Evolutionary conservation across 768 basidiomycete species (phyloP).

Genomic region (Lactarius trivialis): DNA sequence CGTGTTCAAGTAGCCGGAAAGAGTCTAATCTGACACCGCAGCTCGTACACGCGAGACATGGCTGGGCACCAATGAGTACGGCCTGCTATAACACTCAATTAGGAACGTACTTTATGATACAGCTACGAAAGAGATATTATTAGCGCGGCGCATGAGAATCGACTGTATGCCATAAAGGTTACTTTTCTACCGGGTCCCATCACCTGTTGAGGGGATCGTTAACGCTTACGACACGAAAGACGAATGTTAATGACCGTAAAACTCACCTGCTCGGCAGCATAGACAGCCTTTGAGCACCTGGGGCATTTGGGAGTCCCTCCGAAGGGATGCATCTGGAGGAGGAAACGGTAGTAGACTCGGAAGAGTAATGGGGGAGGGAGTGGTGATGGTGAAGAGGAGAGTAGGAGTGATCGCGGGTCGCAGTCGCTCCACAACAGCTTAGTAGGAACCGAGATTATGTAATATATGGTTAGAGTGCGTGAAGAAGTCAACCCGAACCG

Average conservation of each 20-base stretch:
- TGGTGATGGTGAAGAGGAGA: background rate
- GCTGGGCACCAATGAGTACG: slow-evolving; percentile 37
- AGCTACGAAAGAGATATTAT: slow-evolving; percentile 39
- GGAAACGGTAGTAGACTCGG: background rate
- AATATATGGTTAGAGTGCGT: background rate
- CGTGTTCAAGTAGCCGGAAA: slow-evolving; percentile 69
- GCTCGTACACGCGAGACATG: slow-evolving; percentile 68
- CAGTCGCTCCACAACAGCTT: slow-evolving; percentile 1
- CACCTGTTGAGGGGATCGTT: slow-evolving; percentile 37
- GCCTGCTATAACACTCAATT: background rate
- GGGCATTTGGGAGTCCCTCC: slow-evolving; percentile 69
- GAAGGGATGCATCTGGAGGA: slow-evolving; percentile 55
- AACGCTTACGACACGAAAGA: background rate
- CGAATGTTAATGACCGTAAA: background rate
- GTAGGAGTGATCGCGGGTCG: background rate
- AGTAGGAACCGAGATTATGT: background rate
- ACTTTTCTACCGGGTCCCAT: slow-evolving; percentile 90
- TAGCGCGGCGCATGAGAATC: background rate
- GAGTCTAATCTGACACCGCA: slow-evolving; percentile 81
- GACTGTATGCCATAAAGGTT: slow-evolving; percentile 25
- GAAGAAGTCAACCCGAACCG: background rate
- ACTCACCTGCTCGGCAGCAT: slow-evolving; percentile 81
- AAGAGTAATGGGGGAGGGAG: background rate
- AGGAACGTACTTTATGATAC: slow-evolving; percentile 62
- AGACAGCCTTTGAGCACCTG: slow-evolving; percentile 67